Base-by-base conservation (phyloP, 331 rosid species). In the Prunus yedoensis region DNA sequence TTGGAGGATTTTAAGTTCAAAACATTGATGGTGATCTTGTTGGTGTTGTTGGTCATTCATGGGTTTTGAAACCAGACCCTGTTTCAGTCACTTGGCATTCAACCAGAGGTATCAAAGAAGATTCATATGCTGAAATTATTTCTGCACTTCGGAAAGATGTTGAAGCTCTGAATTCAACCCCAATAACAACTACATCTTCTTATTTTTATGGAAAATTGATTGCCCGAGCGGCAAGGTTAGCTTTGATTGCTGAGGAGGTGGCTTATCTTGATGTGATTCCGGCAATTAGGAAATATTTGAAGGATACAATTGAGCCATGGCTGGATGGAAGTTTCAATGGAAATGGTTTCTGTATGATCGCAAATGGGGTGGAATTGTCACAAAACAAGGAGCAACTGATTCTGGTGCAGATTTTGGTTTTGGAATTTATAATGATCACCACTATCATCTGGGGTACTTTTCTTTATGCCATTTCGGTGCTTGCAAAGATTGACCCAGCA, bases 31-130 rank as follows among this genome's bases (percentile, higher is more conserved):
- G 98, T 8, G 95, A 87, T 1, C 96, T 93, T 32, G 86, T 90
- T 70, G 98, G 98, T 25, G 83, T 90, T 76, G 87, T 93, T 60
- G 98, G 98, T n/a, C 89, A 84, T 73, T 85, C 90, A 32, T 93
- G 96, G 98, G 51, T 70, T 2, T 53, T 93, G 73, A 90, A 85
- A 74, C 67, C 90, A 0, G 71, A 83, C 8, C 88, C 90, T 23
- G 89, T 89, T 86, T 84, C 93, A 6, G 80, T 93, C 17, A 86
- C 96, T 43, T 93, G 96, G 96, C 91, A 90, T 81, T 91, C 97
- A 8, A 81, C 74, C 20, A 76, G 72, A 76, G 98, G 98, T 17
- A 56, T 93, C 11, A 83, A 68, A 11, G 84, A 82, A 63, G 88
- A 81, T 10, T 79, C 78, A 28, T 62, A 66, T 25, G 81, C 70